These are phyloP conservation scores for Daldinia bambusicola DNA, from an alignment of 495 filamentous ascomycete species.

Conservation along the genomic window DNA sequence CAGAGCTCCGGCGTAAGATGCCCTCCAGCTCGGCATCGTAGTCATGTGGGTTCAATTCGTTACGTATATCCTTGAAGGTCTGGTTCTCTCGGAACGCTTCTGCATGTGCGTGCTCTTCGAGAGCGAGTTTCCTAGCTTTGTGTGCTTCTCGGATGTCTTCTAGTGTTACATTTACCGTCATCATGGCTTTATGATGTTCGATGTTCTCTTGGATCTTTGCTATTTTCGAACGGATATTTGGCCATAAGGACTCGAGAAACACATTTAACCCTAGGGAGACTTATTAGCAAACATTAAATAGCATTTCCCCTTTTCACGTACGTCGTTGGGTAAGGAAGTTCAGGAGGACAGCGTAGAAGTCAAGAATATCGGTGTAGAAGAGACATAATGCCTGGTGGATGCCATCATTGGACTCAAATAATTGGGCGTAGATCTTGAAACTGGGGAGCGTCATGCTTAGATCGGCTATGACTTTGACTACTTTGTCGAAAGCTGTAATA, in stretches of 20 bases:
- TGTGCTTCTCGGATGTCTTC: constrained; percentile 29
- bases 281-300: constrained; percentile 3
- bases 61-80: constrained; percentile 24
- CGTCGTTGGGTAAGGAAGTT: constrained; percentile 30
- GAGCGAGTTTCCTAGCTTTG: constrained; percentile 21
- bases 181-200: constrained; percentile 30
- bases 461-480: constrained; percentile 28
- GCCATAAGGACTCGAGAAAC: constrained; percentile 31
- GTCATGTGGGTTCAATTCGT: constrained; percentile 18
- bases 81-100: constrained; percentile 25
- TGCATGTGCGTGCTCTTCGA: constrained; percentile 22
- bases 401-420: constrained; percentile 22
- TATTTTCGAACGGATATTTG: constrained; percentile 31
- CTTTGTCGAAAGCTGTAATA: constrained; percentile 28
- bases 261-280: constrained; percentile 15
- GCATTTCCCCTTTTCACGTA: not conserved
- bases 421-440: constrained; percentile 27
- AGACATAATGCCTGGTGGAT: constrained; percentile 29
- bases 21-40: constrained; percentile 7
- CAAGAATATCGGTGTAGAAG: constrained; percentile 31
- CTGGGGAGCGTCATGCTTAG: constrained; percentile 28
- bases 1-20: constrained; percentile 19
- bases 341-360: constrained; percentile 28
- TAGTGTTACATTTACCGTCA: constrained; percentile 30
- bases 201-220: constrained; percentile 28